Percentiles rank a stretch among this genome's conserved stretches.
Evolutionary conservation across 2,329 filamentous ascomycete species (phyloP).

Genomic region (Hypoxylon sp.): DNA sequence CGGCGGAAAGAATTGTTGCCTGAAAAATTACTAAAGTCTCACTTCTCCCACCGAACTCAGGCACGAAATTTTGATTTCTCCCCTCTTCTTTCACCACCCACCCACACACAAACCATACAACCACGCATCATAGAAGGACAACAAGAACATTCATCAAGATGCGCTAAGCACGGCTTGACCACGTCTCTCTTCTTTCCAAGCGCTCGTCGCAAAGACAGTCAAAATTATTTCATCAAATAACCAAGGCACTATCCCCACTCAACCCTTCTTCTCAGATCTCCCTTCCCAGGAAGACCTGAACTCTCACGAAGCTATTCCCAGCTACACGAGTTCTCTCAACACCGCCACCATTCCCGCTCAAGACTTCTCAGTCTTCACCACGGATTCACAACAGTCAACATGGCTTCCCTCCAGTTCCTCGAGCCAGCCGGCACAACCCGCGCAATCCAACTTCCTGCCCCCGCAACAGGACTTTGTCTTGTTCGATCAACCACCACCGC

Average conservation of each 20-base stretch:
- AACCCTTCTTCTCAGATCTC: conserved; percentile 63
- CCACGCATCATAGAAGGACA: conserved; percentile 49
- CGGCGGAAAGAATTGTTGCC: conserved; percentile 45
- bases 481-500: conserved; percentile 68
- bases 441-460: conserved; percentile 66
- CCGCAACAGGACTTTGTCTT: conserved; percentile 82
- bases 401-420: conserved; percentile 79
- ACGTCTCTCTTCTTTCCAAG: conserved; percentile 51
- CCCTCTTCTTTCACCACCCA: conserved; percentile 53
- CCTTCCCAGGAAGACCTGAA: conserved; percentile 74
- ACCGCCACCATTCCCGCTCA: conserved; percentile 71
- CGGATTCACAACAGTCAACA: conserved; percentile 81
- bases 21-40: conserved; percentile 51
- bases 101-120: conserved; percentile 49
- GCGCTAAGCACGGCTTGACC: conserved; percentile 63
- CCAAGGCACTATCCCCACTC: conserved; percentile 61
- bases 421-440: conserved; percentile 73
- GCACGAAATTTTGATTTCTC: conserved; percentile 42
- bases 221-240: conserved; percentile 66
- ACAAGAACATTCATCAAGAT: conserved; percentile 63
- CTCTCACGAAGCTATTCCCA: conserved; percentile 70
- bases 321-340: conserved; percentile 68
- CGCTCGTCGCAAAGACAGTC: conserved; percentile 56
- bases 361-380: conserved; percentile 83
- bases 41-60: conserved; percentile 44